Base-by-base conservation (phyloP, 306 rosid species). In the Vigna radiata region DNA sequence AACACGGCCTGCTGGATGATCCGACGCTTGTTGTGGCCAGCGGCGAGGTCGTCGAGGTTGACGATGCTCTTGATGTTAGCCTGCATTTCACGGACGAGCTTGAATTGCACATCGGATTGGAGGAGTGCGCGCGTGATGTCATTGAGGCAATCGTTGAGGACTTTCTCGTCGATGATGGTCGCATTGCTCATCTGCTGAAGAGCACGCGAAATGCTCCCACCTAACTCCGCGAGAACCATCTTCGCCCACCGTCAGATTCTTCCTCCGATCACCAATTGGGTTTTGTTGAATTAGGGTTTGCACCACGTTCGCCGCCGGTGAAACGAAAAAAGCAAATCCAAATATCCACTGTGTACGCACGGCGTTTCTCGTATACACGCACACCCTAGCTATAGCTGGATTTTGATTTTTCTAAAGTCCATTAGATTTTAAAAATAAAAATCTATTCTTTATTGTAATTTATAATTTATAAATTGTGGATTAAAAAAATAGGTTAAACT, bases 101-200 rank as follows among this genome's bases (percentile, higher is more conserved):
- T 92, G 91, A 95, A 92, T 83, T 92, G 96, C 0, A 90, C 99
- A 88, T 90, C 96, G 76, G 98, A 76, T 80, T 94, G 95, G 7
- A 94, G 90, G 23, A 94, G 93, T 43, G 98, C 97, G 33, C 97
- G 95, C 5, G 97, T 89, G 88, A 94, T 94, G 78, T 90, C 98
- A 68, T 94, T 90, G 55, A 92, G 92, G 77, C 97, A 91, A 33
- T 90, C 94, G 29, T 85, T 94, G 54, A 94, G 85, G 10, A 90
- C 96, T 79, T 94, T 94, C 90, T 94, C 96, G 62, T 94, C 95
- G 79, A 94, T 87, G 64, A 92, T 86, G 31, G 93, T 92, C 46
- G 98, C 96, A 82, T 90, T 92, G 93, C 90, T 92, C 96, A 94
- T 94, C 93, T 92, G 95, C 91, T 88, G 92, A 55, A 92, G 95